A percentile compares a stretch with the other conserved stretches of the same genome.
phyloP scores from a whole-genome alignment of 371 early-diverging fungal species.

The Phascolomyces articulosus region DNA sequence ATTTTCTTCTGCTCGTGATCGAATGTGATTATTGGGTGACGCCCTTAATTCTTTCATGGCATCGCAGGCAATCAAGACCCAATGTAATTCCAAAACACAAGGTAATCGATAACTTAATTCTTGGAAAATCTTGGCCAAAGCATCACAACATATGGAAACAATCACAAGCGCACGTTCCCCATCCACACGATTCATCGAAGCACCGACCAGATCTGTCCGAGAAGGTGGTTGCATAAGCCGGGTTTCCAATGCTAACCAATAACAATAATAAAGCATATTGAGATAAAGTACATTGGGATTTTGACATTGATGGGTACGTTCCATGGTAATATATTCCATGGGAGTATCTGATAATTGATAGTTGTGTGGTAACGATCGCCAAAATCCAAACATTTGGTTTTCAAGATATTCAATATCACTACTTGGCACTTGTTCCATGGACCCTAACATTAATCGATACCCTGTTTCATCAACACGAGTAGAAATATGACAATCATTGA shows the following conservation, averaged over 20 bases:
- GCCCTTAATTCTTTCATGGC: slow-evolving; percentile 28
- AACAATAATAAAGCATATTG: slow-evolving; percentile 33
- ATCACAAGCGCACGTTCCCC: slow-evolving; percentile 40
- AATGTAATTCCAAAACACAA: slow-evolving; percentile 41
- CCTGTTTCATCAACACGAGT: slow-evolving; percentile 21
- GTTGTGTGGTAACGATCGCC: slow-evolving; percentile 30
- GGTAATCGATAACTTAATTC: slow-evolving; percentile 29
- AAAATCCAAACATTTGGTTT: slow-evolving; percentile 33
- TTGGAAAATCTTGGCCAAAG: slow-evolving; percentile 36
- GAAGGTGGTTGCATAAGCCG: slow-evolving; percentile 38
- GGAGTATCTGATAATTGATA: slow-evolving; percentile 35
- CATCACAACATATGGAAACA: slow-evolving; percentile 45
- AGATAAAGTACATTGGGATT: slow-evolving; percentile 33
- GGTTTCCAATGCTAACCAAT: slow-evolving; percentile 35
- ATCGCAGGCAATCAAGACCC: slow-evolving; percentile 38
- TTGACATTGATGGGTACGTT: slow-evolving; percentile 34
- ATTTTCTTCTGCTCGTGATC: slow-evolving; percentile 30
- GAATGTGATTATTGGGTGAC: slow-evolving; percentile 30
- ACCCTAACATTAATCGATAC: slow-evolving; percentile 31
- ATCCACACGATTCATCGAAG: slow-evolving; percentile 30
- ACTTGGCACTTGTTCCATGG: slow-evolving; percentile 18
- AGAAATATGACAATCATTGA: slow-evolving; percentile 31
- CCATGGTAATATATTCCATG: slow-evolving; percentile 33
- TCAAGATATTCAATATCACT: slow-evolving; percentile 31
- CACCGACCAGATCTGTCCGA: slow-evolving; percentile 25